Evolutionary conservation across 768 basidiomycete species (phyloP).

Genomic region (Xerocomellus amylosporus): DNA sequence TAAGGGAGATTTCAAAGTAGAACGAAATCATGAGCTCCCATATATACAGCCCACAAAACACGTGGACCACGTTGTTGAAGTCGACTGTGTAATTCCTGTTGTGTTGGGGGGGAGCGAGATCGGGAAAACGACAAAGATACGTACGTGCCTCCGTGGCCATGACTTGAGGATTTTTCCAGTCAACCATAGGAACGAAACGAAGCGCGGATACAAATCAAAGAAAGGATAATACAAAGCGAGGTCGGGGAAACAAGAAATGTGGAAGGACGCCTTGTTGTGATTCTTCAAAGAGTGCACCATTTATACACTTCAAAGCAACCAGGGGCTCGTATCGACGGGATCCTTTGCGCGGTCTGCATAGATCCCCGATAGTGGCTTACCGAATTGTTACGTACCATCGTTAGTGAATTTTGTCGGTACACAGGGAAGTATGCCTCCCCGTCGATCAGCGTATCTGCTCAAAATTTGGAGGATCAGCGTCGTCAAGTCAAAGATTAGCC

Average conservation of each 20-base stretch:
- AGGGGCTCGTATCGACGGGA: slow-evolving; percentile 13
- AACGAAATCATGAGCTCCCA: slow-evolving; percentile 67
- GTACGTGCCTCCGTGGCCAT: slow-evolving; percentile 24
- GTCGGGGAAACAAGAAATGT: slow-evolving; percentile 3
- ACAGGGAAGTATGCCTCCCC: background rate
- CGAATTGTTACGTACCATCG: slow-evolving; percentile 19
- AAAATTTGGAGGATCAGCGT: background rate
- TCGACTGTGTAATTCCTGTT: slow-evolving; percentile 38
- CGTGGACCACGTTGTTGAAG: slow-evolving; percentile 58
- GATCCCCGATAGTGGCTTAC: slow-evolving; percentile 9
- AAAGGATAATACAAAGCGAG: slow-evolving; percentile 6
- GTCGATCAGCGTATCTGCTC: background rate
- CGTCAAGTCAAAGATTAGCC: background rate
- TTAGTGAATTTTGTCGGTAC: background rate
- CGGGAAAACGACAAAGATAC: slow-evolving; percentile 4
- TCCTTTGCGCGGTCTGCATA: slow-evolving; percentile 5
- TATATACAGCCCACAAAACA: slow-evolving; percentile 62
- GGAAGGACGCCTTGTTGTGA: slow-evolving; percentile 3
- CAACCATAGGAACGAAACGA: slow-evolving; percentile 22
- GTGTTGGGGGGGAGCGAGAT: background rate
- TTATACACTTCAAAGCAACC: slow-evolving; percentile 27
- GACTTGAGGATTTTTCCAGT: slow-evolving; percentile 24
- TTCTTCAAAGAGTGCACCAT: slow-evolving; percentile 5
- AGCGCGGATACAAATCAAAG: slow-evolving; percentile 11
- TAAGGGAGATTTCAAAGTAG: slow-evolving; percentile 65